phyloP scores from a whole-genome alignment of 164 flowering plant species.

The Chimonanthus salicifolius region DNA sequence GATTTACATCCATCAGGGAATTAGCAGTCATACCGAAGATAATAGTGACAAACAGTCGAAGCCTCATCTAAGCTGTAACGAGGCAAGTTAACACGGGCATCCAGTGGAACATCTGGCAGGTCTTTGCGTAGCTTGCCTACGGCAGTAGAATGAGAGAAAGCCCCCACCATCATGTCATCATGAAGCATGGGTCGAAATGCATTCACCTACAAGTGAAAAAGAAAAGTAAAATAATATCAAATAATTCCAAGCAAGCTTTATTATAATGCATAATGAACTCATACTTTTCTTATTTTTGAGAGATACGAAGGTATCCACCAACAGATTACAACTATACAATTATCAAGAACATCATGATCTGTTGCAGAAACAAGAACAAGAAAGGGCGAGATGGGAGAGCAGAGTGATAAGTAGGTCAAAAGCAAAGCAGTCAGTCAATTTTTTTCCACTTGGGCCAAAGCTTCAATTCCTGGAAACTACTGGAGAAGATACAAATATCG shows the following conservation, averaged over 20 bases:
- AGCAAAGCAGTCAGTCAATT: too few species aligned
- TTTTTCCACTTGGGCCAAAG: too few species aligned
- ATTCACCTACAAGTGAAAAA: conserved; percentile 53
- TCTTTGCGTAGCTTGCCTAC: conserved; percentile 90
- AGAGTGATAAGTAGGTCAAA: too few species aligned
- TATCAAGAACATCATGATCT: neutral
- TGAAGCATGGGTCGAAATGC: conserved; percentile 90
- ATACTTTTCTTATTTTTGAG: too few species aligned
- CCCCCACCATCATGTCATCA: conserved; percentile 95
- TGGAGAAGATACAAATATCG: too few species aligned
- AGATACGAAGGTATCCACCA: neutral
- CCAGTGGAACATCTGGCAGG: conserved; percentile 78
- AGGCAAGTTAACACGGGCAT: conserved; percentile 70
- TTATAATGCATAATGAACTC: too few species aligned
- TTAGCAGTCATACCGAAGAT: conserved; percentile 59
- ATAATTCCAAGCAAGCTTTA: neutral
- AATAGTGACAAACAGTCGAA: conserved; percentile 76
- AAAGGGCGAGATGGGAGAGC: neutral
- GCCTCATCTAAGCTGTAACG: conserved; percentile 89
- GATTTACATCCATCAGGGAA: neutral
- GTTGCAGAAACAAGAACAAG: neutral
- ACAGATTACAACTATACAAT: neutral
- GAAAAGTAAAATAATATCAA: neutral
- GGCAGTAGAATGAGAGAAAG: conserved; percentile 98
- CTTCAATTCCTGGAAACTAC: too few species aligned